phyloP scores from a whole-genome alignment of 2,329 filamentous ascomycete species.

The Colletotrichum paranaense region DNA sequence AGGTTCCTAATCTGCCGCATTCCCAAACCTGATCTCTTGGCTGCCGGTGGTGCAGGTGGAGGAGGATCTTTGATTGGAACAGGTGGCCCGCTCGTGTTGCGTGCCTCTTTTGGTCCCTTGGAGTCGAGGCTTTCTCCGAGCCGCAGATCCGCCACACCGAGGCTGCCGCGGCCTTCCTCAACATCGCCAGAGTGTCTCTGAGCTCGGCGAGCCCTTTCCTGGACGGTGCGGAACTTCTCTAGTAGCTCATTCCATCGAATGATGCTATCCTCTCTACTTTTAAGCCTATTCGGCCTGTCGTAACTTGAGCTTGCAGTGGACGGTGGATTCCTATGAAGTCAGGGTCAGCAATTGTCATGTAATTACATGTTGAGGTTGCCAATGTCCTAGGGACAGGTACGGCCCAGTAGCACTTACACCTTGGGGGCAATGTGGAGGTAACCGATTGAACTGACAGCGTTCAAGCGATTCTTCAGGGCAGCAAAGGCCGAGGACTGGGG shows the following conservation, averaged over 20 bases:
- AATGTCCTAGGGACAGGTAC: conserved; percentile 38
- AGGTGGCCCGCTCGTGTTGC: conserved; percentile 47
- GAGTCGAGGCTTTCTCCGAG: conserved; percentile 53
- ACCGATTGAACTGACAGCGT: conserved; percentile 96
- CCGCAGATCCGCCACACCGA: conserved; percentile 56
- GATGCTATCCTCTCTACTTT: conserved; percentile 80
- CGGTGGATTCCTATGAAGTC: conserved; percentile 44
- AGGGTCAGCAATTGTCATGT: conserved; percentile 39
- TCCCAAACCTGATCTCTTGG: conserved; percentile 73
- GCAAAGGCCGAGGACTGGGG: conserved; percentile 98
- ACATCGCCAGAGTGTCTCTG: conserved; percentile 69
- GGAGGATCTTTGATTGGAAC: conserved; percentile 63
- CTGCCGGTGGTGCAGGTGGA: conserved; percentile 50
- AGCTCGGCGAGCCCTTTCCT: conserved; percentile 83
- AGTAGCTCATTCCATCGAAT: conserved; percentile 94
- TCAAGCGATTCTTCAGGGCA: conserved; percentile 93
- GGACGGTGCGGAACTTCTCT: conserved; percentile 92
- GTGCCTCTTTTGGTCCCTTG: conserved; percentile 55
- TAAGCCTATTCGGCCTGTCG: conserved; percentile 83
- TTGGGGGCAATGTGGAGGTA: conserved; percentile 86
- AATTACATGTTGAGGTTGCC: conserved; percentile 43
- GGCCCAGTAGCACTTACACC: conserved; percentile 68
- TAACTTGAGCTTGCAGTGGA: conserved; percentile 67
- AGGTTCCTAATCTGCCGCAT: conserved; percentile 74
- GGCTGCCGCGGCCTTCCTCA: conserved; percentile 55